These are phyloP conservation scores for Primulina eburnea DNA, from an alignment of 257 asterid genomes.

Conservation along the genomic window DNA sequence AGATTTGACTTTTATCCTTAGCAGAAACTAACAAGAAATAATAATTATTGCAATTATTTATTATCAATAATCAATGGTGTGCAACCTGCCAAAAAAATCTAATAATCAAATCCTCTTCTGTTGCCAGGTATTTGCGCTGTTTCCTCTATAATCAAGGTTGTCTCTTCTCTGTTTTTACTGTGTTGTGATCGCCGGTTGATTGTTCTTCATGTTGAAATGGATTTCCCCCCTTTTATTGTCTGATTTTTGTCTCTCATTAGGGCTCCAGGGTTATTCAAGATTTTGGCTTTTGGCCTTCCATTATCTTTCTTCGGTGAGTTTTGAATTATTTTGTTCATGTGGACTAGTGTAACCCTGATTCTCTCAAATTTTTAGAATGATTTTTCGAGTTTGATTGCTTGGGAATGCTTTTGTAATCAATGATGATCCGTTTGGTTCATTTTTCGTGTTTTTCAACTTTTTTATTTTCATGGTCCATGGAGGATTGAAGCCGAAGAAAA, in stretches of 20 bases:
- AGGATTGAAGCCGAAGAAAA: too few relatives aligned
- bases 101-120: conserved; percentile 39
- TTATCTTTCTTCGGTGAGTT: background rate
- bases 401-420: too few relatives aligned
- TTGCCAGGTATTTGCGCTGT: conserved; percentile 31
- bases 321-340: too few relatives aligned
- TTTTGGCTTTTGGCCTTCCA: background rate
- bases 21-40: too few relatives aligned
- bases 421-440: too few relatives aligned
- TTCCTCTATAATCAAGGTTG: background rate
- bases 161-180: background rate
- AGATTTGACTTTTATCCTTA: too few relatives aligned
- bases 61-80: too few relatives aligned
- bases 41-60: too few relatives aligned
- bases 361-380: background rate
- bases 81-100: conserved; percentile 11
- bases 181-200: background rate
- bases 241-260: background rate
- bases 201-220: background rate
- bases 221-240: conserved; percentile 8
- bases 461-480: too few relatives aligned
- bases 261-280: background rate
- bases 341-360: background rate
- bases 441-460: too few relatives aligned
- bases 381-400: background rate